Percentiles rank a stretch among this genome's conserved stretches.
phyloP scores from a whole-genome alignment of 2,329 filamentous ascomycete species.

The Hymenoscyphus scutula region DNA sequence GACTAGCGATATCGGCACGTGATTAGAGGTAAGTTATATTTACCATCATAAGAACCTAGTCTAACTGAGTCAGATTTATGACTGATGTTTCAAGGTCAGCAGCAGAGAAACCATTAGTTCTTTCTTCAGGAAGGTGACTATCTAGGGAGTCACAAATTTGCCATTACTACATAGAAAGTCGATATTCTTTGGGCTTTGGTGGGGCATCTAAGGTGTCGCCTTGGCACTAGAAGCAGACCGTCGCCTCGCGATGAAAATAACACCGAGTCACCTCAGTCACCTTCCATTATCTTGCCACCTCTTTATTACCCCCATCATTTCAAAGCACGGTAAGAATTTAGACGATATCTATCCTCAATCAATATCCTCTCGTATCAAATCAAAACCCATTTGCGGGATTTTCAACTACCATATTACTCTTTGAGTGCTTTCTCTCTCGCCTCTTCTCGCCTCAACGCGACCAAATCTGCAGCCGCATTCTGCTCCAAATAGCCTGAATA shows the following conservation, averaged over 20 bases:
- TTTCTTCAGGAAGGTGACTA: neutral
- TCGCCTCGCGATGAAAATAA: neutral
- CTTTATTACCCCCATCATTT: neutral
- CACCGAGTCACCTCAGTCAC: neutral
- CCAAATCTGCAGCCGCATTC: conserved; percentile 16
- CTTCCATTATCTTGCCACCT: neutral
- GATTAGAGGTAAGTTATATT: neutral
- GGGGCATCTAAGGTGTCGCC: neutral
- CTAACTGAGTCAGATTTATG: neutral
- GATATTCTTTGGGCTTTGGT: neutral
- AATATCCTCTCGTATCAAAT: neutral
- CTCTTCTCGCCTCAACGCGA: conserved; percentile 15
- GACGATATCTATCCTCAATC: neutral
- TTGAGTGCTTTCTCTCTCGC: conserved; percentile 21
- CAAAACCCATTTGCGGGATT: conserved; percentile 4
- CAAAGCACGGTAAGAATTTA: neutral
- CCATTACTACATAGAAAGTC: neutral
- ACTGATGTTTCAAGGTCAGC: neutral
- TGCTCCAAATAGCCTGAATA: conserved; percentile 22
- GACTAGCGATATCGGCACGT: neutral
- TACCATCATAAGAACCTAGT: neutral
- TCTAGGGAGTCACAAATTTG: neutral
- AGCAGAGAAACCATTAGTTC: neutral
- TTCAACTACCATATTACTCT: conserved; percentile 18
- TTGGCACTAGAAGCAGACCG: neutral